A percentile compares a stretch with the other conserved stretches of the same genome.
These are phyloP conservation scores for Cicer cuneatum DNA, from an alignment of 306 rosid genomes.

Conservation along the genomic window DNA sequence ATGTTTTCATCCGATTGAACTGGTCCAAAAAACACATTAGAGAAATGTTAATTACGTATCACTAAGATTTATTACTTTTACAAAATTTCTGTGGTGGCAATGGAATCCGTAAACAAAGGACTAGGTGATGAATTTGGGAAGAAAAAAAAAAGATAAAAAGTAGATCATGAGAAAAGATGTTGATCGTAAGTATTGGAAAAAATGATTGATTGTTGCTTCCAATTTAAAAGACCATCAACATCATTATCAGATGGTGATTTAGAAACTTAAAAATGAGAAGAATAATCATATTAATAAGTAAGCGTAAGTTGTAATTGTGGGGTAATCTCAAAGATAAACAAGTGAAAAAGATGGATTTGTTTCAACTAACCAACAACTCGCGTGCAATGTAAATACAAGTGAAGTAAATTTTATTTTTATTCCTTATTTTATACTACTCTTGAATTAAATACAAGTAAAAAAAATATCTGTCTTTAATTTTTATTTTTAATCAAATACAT, in stretches of 20 bases:
- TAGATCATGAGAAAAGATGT: not conserved
- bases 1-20: not conserved
- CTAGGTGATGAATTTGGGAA: not conserved
- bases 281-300: not conserved
- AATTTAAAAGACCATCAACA: slow-evolving; percentile 40
- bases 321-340: slow-evolving; percentile 32
- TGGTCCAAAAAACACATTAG: not conserved
- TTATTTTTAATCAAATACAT: too few relatives aligned
- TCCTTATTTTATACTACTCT: too few relatives aligned
- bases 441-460: too few relatives aligned
- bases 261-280: slow-evolving; percentile 29
- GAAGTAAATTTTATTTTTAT: too few relatives aligned
- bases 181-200: not conserved
- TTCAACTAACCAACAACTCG: slow-evolving; percentile 53
- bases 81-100: not conserved
- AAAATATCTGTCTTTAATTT: too few relatives aligned
- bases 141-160: not conserved
- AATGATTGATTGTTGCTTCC: slow-evolving; percentile 30
- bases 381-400: slow-evolving; percentile 27
- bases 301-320: slow-evolving; percentile 26
- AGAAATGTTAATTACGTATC: slow-evolving; percentile 1
- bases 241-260: slow-evolving; percentile 33
- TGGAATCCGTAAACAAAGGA: not conserved
- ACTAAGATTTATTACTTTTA: not conserved
- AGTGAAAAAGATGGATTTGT: slow-evolving; percentile 42